These are phyloP conservation scores for Saturnispora kantuleensis DNA, from an alignment of 805 yeast genomes.

Conservation along the genomic window DNA sequence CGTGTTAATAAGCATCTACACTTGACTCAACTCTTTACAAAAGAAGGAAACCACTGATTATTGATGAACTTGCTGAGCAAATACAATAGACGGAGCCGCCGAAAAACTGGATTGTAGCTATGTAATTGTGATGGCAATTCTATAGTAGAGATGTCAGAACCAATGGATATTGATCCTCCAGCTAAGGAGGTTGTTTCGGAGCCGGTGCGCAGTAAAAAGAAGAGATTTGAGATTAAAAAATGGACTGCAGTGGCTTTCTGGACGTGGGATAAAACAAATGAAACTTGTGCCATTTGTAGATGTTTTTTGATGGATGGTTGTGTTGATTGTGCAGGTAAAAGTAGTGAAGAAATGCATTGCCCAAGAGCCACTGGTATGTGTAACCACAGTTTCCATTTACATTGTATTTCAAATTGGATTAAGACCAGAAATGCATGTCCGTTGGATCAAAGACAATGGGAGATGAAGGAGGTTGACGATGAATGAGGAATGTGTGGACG, in stretches of 20 bases:
- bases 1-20: too few species aligned
- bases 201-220: conserved; percentile 32
- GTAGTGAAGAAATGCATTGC: conserved; percentile 44
- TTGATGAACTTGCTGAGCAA: too few species aligned
- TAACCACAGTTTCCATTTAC: conserved; percentile 97
- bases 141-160: conserved; percentile 13
- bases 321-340: conserved; percentile 71
- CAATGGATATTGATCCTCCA: conserved; percentile 15
- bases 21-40: too few species aligned
- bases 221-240: conserved; percentile 85
- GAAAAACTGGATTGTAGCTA: too few species aligned
- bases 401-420: conserved; percentile 93
- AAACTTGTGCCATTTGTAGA: conserved; percentile 96
- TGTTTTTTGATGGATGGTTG: conserved; percentile 98
- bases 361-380: conserved; percentile 96
- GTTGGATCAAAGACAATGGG: conserved; percentile 87
- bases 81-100: too few species aligned
- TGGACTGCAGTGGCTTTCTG: conserved; percentile 99
- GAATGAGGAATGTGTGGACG: conserved; percentile 7
- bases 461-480: conserved; percentile 22
- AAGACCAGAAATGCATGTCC: conserved; percentile 96
- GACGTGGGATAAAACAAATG: conserved; percentile 82
- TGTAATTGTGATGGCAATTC: not conserved
- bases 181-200: not conserved
- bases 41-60: too few species aligned